A percentile compares a stretch with the other conserved stretches of the same genome.
phyloP scores from a whole-genome alignment of 2,329 filamentous ascomycete genomes.

The Sphaerulina vaccinii region DNA sequence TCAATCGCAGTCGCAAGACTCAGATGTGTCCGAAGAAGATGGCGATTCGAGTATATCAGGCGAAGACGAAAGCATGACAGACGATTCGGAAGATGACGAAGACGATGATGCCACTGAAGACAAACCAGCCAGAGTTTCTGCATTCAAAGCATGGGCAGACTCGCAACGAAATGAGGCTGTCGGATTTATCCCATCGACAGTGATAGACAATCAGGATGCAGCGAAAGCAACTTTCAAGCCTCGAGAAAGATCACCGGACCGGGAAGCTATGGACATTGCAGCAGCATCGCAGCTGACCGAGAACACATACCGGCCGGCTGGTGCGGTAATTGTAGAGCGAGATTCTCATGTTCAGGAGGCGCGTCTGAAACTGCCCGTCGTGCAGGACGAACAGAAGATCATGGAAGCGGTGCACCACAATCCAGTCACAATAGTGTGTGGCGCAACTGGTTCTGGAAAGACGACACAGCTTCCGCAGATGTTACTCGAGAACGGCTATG shows the following conservation, averaged over 20 bases:
- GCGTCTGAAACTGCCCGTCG: constrained; percentile 78
- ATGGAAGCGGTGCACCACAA: constrained; percentile 98
- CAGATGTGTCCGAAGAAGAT: neutral
- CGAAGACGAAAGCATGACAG: neutral
- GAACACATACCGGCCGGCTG: constrained; percentile 65
- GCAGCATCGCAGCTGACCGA: constrained; percentile 51
- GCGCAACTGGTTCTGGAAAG: constrained; percentile 94
- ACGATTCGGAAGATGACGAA: constrained; percentile 38
- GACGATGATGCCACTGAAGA: constrained; percentile 22
- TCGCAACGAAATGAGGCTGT: constrained; percentile 81
- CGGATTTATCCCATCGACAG: constrained; percentile 60
- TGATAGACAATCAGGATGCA: constrained; percentile 34
- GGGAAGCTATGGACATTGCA: constrained; percentile 65
- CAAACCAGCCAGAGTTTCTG: constrained; percentile 54
- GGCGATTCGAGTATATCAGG: neutral
- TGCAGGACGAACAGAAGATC: constrained; percentile 92
- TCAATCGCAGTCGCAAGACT: constrained; percentile 2
- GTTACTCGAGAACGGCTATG: constrained; percentile 89
- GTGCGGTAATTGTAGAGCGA: constrained; percentile 69
- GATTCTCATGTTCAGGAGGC: constrained; percentile 72
- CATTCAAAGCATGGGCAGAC: constrained; percentile 92
- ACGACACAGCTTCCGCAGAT: constrained; percentile 98
- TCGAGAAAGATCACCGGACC: constrained; percentile 67
- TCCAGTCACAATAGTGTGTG: constrained; percentile 85
- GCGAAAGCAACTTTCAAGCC: constrained; percentile 64